Conservation (phyloP, 179 eudicot genomes). For the Vitellaria paradoxa region DNA sequence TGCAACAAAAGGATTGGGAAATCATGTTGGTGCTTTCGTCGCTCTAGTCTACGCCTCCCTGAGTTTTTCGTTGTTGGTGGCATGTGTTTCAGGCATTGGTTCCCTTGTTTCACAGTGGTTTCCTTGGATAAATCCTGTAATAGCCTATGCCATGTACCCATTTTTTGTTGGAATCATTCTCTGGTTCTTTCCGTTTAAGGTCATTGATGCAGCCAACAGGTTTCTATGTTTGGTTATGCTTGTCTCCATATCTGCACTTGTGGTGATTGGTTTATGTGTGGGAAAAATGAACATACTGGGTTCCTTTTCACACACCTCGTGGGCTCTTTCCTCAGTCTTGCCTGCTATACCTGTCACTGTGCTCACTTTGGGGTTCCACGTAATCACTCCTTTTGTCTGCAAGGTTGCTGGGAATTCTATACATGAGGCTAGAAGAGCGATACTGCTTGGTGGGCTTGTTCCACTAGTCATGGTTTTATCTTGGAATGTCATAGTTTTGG, state of each 20-base stretch:
- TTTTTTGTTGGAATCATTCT: constrained; percentile 38
- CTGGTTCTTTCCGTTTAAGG: constrained; percentile 44
- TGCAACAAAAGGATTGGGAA: constrained; percentile 56
- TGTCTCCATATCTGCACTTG: constrained; percentile 53
- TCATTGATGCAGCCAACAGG: constrained; percentile 54
- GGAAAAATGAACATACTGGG: constrained; percentile 42
- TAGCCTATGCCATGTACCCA: constrained; percentile 50
- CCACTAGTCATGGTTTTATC: constrained; percentile 62
- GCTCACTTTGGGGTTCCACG: constrained; percentile 78
- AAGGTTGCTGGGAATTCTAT: constrained; percentile 54
- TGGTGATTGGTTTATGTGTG: constrained; percentile 45
- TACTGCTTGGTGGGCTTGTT: constrained; percentile 58
- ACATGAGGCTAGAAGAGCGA: constrained; percentile 50
- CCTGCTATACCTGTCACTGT: constrained; percentile 75
- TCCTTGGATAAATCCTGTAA: constrained; percentile 34
- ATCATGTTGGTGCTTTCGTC: constrained; percentile 45
- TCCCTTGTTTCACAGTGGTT: constrained; percentile 53
- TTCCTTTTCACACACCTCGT: constrained; percentile 48
- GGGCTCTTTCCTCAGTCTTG: constrained; percentile 48
- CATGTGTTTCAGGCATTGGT: constrained; percentile 72
- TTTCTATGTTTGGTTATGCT: constrained; percentile 55
- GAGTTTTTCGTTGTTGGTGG: constrained; percentile 67
- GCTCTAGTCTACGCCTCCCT: constrained; percentile 62
- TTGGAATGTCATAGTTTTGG: constrained; percentile 70
- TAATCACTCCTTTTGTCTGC: constrained; percentile 69